Evolutionary conservation across 2,329 filamentous ascomycete species (phyloP).

Genomic region (Fusarium virguliforme): DNA sequence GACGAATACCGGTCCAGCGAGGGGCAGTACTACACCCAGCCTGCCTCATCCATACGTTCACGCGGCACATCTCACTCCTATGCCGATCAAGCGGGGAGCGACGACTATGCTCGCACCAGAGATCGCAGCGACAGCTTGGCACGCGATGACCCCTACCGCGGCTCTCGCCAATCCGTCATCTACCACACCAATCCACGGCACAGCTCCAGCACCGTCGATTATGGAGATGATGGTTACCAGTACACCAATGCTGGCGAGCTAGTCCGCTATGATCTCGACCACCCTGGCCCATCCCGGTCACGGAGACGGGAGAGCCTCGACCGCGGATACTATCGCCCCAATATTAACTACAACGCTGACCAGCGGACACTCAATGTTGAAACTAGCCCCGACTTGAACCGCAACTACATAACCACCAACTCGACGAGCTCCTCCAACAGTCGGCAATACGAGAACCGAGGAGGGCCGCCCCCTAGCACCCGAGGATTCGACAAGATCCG

Average conservation of each 20-base stretch:
- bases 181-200: constrained; percentile 64
- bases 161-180: constrained; percentile 62
- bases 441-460: constrained; percentile 59
- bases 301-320: constrained; percentile 71
- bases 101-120: constrained; percentile 66
- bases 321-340: constrained; percentile 70
- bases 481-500: constrained; percentile 80
- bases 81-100: constrained; percentile 66
- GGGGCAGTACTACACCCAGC: constrained; percentile 68
- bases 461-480: constrained; percentile 77
- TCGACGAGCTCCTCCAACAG: constrained; percentile 43
- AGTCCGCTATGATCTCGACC: constrained; percentile 73
- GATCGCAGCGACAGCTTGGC: constrained; percentile 65
- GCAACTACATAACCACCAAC: constrained; percentile 59
- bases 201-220: constrained; percentile 64
- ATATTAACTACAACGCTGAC: constrained; percentile 67
- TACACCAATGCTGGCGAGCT: constrained; percentile 76
- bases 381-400: constrained; percentile 61
- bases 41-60: constrained; percentile 71
- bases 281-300: constrained; percentile 61
- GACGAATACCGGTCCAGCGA: constrained; percentile 70
- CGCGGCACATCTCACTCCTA: constrained; percentile 66
- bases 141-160: constrained; percentile 64
- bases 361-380: constrained; percentile 64
- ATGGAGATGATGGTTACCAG: constrained; percentile 73